These are phyloP conservation scores for Abortiporus biennis DNA, from an alignment of 1,284 basidiomycete genomes.

Conservation along the genomic window DNA sequence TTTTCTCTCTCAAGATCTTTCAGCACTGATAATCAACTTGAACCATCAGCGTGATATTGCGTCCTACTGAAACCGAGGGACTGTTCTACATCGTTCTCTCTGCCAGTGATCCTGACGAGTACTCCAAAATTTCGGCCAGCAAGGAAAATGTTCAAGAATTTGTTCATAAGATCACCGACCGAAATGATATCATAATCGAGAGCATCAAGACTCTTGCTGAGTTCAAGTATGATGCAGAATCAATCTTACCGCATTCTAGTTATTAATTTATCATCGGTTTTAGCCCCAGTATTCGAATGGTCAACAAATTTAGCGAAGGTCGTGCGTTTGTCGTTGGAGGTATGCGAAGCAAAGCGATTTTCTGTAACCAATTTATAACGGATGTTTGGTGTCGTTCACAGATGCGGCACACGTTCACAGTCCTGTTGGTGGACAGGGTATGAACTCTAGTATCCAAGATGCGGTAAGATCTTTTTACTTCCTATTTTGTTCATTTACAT, in stretches of 20 bases:
- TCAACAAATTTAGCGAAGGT: slow-evolving; percentile 27
- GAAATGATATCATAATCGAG: slow-evolving; percentile 2
- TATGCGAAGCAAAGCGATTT: slow-evolving; percentile 11
- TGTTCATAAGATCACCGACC: background rate
- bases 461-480: too few relatives aligned
- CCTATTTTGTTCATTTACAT: background rate
- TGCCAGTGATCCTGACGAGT: background rate
- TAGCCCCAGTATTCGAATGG: slow-evolving; percentile 33
- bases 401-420: slow-evolving; percentile 18
- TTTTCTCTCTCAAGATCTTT: background rate
- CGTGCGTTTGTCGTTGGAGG: slow-evolving; percentile 32
- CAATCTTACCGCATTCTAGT: background rate
- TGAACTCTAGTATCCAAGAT: slow-evolving; percentile 19
- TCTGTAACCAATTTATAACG: too few relatives aligned
- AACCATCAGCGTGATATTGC: background rate
- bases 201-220: background rate
- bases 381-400: too few relatives aligned
- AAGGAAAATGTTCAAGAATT: background rate
- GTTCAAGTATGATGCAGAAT: background rate
- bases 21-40: background rate
- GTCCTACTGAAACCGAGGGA: slow-evolving; percentile 2
- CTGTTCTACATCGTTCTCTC: background rate
- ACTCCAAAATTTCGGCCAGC: background rate
- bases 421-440: slow-evolving; percentile 19
- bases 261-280: background rate